These are phyloP conservation scores for Copromyces sp. DNA, from an alignment of 495 filamentous ascomycete genomes.

Conservation along the genomic window DNA sequence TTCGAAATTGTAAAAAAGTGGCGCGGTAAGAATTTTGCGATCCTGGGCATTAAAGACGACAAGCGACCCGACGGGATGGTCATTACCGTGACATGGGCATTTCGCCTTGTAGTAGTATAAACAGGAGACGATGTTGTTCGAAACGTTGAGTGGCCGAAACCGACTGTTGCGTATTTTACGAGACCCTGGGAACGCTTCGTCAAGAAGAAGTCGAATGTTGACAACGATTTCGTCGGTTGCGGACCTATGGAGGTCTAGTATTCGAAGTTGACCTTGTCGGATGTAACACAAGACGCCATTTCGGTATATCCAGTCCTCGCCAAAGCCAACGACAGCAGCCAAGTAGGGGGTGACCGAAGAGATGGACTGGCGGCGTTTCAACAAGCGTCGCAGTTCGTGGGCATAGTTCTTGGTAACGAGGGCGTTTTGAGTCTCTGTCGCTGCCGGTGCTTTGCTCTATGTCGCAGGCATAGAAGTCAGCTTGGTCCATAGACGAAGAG, in stretches of 20 bases:
- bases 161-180: slow-evolving; percentile 29
- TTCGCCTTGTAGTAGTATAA: slow-evolving; percentile 27
- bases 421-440: slow-evolving; percentile 49
- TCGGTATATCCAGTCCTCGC: slow-evolving; percentile 50
- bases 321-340: slow-evolving; percentile 48
- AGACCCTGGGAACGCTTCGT: slow-evolving; percentile 20
- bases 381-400: slow-evolving; percentile 46
- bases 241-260: slow-evolving; percentile 49
- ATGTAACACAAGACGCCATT: slow-evolving; percentile 57
- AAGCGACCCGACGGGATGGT: slow-evolving; percentile 34
- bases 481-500: neutral
- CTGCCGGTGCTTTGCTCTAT: slow-evolving; percentile 45
- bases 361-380: slow-evolving; percentile 52
- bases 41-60: slow-evolving; percentile 47
- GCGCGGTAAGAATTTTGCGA: slow-evolving; percentile 29
- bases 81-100: too few species aligned
- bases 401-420: slow-evolving; percentile 38
- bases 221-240: slow-evolving; percentile 47
- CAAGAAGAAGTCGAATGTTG: slow-evolving; percentile 41
- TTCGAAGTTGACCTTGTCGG: slow-evolving; percentile 44
- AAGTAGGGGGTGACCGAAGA: slow-evolving; percentile 53
- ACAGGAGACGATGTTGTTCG: slow-evolving; percentile 51
- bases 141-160: slow-evolving; percentile 52
- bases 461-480: slow-evolving; percentile 10
- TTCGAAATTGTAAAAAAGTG: slow-evolving; percentile 31